Evolutionary conservation across 2,329 filamentous ascomycete genomes (phyloP), one percentile per base, ranked within the genome.

Genomic region (Aspergillus candidus): DNA sequence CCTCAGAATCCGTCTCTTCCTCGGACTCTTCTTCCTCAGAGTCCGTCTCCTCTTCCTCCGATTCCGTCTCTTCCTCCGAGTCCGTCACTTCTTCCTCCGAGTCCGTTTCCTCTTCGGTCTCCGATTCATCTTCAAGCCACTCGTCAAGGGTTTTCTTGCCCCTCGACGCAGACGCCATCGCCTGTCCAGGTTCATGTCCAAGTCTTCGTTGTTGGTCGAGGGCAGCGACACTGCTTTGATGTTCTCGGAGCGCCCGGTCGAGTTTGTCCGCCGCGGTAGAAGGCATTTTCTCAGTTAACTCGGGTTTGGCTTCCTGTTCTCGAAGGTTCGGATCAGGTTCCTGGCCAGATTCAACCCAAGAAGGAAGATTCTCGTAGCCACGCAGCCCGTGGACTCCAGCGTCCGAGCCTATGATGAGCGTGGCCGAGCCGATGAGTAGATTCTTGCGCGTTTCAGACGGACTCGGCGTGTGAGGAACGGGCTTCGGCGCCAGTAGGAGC

Each of bases 401-500:
- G 6, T 86, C 85, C 1, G 83, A 82, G 1, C 87, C 89, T 10
- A 97, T 73, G 0, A 96, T 85, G 1, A 97, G 77, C 12, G 88
- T 91, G 1, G 91, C 81, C 3, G 88, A 93, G 10, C 93, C 93
- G 0, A 98, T 75, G 1, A 84, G 74, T 46, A 91, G 84, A 0
- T 81, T 83, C 51, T 83, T 87, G 30, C 90, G 79, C 3, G 79
- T 82, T 61, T 95, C 90, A 0, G 88, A 94, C 1, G 93, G 93
- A 47, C 87, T 94, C 0, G 89, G 89, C 0, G 86, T 85, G 48
- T 94, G 88, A 0, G 93, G 93, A 0, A 93, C 88, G 0, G 93
- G 91, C 63, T 98, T 98, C 0, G 93, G 90, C 0, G 93, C 93
- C 2, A 97, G 78, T 1, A 98, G 81, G 63, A 97, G 85, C 11